Base-by-base conservation (phyloP, 192 early-diverging fungal genomes). In the Mortierella alpina region DNA sequence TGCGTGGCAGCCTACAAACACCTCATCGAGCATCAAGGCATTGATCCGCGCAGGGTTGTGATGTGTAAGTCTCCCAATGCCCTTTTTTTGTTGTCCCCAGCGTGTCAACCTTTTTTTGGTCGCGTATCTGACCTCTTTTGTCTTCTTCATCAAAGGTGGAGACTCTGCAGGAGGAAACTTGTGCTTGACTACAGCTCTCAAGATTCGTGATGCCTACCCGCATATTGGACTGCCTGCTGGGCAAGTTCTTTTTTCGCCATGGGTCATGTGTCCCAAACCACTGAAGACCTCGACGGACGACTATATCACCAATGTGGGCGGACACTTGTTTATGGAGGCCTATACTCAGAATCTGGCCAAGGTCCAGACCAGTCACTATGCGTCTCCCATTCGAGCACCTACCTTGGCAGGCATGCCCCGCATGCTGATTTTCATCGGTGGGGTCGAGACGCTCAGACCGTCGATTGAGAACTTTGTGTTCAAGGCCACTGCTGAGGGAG, bases 141-240 rank as follows among this genome's bases (percentile, higher is more conserved):
- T 18, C 39, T 69, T 39, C 2, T 56, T 18, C 10, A 53, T 55
- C 23, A 45, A n/a, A 78, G 75, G 68, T 22, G 77, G 77, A 17
- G 77, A 80, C 52, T 80, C 77, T 63, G 77, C 77, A 63, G 77
- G 77, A 68, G 77, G 65, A n/a, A 80, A 80, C 55, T 60, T 80
- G 5, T 72, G 70, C 61, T 53, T 80, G 54, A 54, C 77, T 2
- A 68, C 77, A 9, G 64, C 70, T 10, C 70, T 80, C 46, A 80
- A 72, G 66, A 41, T 80, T 17, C 77, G 77, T 11, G 77, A 80
- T 31, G 60, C 49, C 5, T 80, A 68, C 60, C 65, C 70, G 6
- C 17, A 72, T 5, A 14, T 80, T 17, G 65, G 60, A 9, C 18
- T 72, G 8, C 70, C 77, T 12, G 77, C 77, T 15, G 77, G 54